Percentiles rank a stretch among this genome's conserved stretches.
These are phyloP conservation scores for Tagetes erecta DNA, from an alignment of 129 eudicot species.

Conservation along the genomic window DNA sequence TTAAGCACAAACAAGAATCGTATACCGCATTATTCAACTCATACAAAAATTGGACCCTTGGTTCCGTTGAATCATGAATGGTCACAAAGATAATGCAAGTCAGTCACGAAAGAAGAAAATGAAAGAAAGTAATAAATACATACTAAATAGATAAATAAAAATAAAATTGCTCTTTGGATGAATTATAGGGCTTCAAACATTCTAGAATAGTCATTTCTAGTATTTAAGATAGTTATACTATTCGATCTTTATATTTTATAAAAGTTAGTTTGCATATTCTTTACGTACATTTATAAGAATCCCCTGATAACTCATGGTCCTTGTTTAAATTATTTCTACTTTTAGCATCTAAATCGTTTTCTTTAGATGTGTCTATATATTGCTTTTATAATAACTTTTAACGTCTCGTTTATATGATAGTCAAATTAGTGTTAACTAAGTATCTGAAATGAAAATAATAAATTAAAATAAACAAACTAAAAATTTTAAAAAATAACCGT, in stretches of 20 bases:
- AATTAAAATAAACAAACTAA: no score
- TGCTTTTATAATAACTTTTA: slow-evolving; percentile 9
- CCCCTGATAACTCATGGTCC: slow-evolving; percentile 15
- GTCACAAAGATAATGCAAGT: no score
- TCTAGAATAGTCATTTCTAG: neutral
- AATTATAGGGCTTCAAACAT: neutral
- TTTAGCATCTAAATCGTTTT: slow-evolving; percentile 13
- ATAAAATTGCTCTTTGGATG: neutral
- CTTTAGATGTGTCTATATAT: neutral
- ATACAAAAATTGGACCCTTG: no score
- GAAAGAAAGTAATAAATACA: neutral
- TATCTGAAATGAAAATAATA: no score
- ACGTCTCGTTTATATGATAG: neutral
- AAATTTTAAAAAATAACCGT: no score
- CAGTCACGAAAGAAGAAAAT: neutral
- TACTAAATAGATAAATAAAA: no score
- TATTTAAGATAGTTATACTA: neutral
- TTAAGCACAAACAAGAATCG: no score
- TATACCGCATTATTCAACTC: no score
- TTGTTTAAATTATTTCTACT: neutral
- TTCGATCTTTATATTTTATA: neutral
- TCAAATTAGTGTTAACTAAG: neutral
- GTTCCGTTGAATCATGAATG: no score
- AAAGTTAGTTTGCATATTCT: neutral
- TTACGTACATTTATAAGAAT: neutral